phyloP scores from a whole-genome alignment of 495 filamentous ascomycete species.

The Bathelium albidoporum region DNA sequence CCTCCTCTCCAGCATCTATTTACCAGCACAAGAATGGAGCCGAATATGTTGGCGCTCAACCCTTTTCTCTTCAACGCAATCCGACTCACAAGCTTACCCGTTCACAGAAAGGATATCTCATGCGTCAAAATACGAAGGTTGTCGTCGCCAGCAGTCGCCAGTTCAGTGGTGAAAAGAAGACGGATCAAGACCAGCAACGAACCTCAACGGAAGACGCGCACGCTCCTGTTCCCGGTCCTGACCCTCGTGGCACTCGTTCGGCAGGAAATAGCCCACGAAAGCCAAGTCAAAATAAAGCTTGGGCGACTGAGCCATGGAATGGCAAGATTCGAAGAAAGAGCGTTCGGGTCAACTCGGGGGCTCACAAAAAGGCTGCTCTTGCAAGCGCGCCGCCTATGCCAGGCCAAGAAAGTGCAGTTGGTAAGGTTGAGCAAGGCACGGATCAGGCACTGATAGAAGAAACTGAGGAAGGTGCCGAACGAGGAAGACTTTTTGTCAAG shows the following conservation, averaged over 20 bases:
- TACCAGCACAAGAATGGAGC: constrained; percentile 8
- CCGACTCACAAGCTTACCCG: constrained; percentile 26
- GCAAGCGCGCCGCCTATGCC: constrained; percentile 74
- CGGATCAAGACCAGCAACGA: constrained; percentile 27
- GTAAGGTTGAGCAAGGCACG: constrained; percentile 37
- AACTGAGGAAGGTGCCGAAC: constrained; percentile 69
- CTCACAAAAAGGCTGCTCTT: constrained; percentile 51
- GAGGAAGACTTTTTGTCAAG: constrained; percentile 93
- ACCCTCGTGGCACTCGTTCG: constrained; percentile 45
- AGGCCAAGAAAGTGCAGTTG: constrained; percentile 72
- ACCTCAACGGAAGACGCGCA: constrained; percentile 42
- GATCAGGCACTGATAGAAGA: constrained; percentile 47
- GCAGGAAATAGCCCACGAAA: constrained; percentile 66
- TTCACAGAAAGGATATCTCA: constrained; percentile 91
- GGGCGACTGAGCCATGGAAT: constrained; percentile 97
- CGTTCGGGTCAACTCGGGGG: constrained; percentile 46
- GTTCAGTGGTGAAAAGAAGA: constrained; percentile 36
- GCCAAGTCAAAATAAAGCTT: constrained; percentile 58
- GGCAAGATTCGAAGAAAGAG: constrained; percentile 59
- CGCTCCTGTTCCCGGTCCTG: constrained; percentile 31
- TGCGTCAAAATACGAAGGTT: constrained; percentile 96
- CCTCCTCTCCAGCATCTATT: not conserved
- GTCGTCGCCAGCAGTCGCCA: constrained; percentile 68
- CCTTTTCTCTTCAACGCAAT: constrained; percentile 21
- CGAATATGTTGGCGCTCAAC: constrained; percentile 22